phyloP scores from a whole-genome alignment of 805 yeast species.

The Wickerhamomyces pijperi region DNA sequence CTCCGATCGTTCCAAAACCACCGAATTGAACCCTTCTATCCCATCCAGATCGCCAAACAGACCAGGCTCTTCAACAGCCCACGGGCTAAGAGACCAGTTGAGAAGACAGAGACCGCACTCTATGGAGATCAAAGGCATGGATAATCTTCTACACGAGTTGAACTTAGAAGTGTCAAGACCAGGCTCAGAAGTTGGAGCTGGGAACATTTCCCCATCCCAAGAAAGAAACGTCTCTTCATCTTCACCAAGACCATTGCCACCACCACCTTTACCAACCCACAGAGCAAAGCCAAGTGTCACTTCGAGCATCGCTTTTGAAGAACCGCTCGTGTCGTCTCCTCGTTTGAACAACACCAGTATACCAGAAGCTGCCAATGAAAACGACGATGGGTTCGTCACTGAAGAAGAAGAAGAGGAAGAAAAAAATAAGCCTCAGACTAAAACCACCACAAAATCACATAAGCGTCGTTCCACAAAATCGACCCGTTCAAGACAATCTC shows the following conservation, averaged over 20 bases:
- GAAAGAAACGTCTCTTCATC: too few relatives aligned
- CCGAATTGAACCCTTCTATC: constrained; percentile 11
- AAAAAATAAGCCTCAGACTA: background rate
- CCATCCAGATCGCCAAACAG: constrained; percentile 20
- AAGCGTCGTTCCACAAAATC: background rate
- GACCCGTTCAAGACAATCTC: constrained; percentile 2
- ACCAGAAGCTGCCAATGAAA: too few relatives aligned
- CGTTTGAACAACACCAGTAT: background rate
- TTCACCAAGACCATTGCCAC: constrained; percentile 19
- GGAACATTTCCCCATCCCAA: too few relatives aligned
- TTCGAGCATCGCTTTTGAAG: background rate
- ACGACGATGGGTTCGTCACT: constrained; percentile 17
- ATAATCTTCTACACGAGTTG: constrained; percentile 7
- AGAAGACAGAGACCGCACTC: constrained; percentile 8
- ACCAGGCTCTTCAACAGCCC: constrained; percentile 13
- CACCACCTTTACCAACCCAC: constrained; percentile 19
- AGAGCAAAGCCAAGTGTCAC: constrained; percentile 6
- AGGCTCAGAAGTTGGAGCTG: background rate
- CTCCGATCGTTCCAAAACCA: constrained; percentile 7
- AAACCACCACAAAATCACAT: constrained; percentile 4
- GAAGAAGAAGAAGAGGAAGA: constrained; percentile 14
- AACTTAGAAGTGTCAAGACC: constrained; percentile 4
- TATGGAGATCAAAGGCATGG: constrained; percentile 4
- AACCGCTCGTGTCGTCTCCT: background rate
- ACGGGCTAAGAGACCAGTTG: constrained; percentile 1